Evolutionary conservation across 805 yeast species (phyloP), one percentile per base, ranked within the genome.

Genomic region (Grigorovia humatica): DNA sequence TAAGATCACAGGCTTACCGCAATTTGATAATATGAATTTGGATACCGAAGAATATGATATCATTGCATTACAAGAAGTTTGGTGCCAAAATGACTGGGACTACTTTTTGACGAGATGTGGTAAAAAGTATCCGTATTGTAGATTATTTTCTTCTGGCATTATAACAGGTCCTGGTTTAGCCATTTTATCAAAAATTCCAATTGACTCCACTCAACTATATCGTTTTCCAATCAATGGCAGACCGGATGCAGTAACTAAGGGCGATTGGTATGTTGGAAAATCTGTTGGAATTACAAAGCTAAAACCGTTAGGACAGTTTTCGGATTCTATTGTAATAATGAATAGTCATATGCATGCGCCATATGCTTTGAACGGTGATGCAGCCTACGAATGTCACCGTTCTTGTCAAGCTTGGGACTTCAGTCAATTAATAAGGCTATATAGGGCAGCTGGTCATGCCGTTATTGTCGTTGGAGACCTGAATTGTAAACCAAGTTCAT

Each of bases 261-360:
- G 99, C 41, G 99, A 93, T 66, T 93, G 97, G 96, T 88, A 79
- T 58, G 99, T 93, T 20, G 99, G 99, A 9, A 93, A 93, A 64
- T 78, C 91, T 9, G 79, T 88, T 18, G 85, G 95, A 0, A 80
- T 88, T 2, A 85, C 95, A 0, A 67, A 80, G 4, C 70, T 93
- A 44, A 71, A 71, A 51, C 83, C 86, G 5, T 69, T 78, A 2
- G 15, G 8, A n/a, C n/a, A 15, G 42, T 43, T 30, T 5, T 19
- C 41, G 5, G 59, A 63, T 17, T 68, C 83, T 5, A 70, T 93
- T 43, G 97, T 95, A 2, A 69, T 93, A 5, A 70, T 93, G 62
- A 91, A 90, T 63, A 83, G 96, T 17, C 99, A 93, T 66, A 84
- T 93, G 93, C 99, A 93, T 67, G 99, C 99, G 1, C 99, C 99